Base-by-base conservation (phyloP, 2,329 filamentous ascomycete genomes). In the Penicillium griseofulvum region DNA sequence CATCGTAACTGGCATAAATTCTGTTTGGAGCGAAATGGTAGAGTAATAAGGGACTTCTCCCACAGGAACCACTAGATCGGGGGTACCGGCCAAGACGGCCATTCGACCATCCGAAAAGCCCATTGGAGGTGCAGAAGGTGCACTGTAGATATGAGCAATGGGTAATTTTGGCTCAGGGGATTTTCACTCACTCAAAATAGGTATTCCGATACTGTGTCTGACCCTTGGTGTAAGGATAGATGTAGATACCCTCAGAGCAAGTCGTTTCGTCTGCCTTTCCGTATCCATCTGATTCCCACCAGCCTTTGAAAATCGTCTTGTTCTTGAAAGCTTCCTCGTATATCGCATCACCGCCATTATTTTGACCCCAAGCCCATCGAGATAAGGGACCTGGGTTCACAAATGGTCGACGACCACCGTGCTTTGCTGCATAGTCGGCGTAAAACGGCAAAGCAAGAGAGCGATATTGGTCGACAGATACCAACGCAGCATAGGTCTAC, bases 1-100 rank as follows among this genome's bases (percentile, higher is more conserved):
- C 48, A 74, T 64, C 0, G 65, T 67, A 0, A 74, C 71, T 4
- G 72, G 72, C 42, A 73, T 59, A 38, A 64, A 67, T 46, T 74
- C 72, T 4, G 57, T 64, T 42, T 67, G 51, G 1, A 59, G 38
- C 0, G 68, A 67, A 14, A 69, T 59, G 0, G 59, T 65, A 14
- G 64, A 68, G 29, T 63, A 60, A 29, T 69, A 71, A 1, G 57
- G 52, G 5, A 63, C 55, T 41, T 68, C 58, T 4, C 67, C 65
- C 2, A 70, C 55, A 9, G 65, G 58, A 6, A 72, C 56, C 5
- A 71, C 66, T 10, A 69, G 48, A 46, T 72, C 70, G 3, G 69
- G 70, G 0, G 57, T 50, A 7, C 60, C 69, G 0, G 64, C 56
- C 43, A 71, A 59, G 9, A 60, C 47, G 5, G 59, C 57, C 28